Evolutionary conservation across 768 basidiomycete species (phyloP).

Genomic region (Roridomyces roridus): DNA sequence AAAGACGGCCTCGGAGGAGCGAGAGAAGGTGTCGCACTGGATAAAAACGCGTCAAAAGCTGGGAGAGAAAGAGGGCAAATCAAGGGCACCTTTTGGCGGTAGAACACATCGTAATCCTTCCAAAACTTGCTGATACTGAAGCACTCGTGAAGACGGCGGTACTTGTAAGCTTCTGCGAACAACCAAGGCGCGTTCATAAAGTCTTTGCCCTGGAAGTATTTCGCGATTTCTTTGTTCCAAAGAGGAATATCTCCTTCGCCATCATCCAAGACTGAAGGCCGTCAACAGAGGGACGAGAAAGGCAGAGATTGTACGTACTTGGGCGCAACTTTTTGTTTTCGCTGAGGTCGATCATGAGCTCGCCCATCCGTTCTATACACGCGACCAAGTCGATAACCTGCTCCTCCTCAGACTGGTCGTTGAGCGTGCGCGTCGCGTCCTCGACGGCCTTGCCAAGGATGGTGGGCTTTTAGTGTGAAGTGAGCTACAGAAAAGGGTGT

Average conservation of each 20-base stretch:
- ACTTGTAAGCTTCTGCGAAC: slow-evolving; percentile 95
- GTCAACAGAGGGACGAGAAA: too few species aligned
- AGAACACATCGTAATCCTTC: slow-evolving; percentile 93
- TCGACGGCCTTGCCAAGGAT: slow-evolving; percentile 97
- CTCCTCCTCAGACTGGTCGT: slow-evolving; percentile 85
- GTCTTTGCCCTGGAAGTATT: slow-evolving; percentile 90
- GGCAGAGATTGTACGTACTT: too few species aligned
- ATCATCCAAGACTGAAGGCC: slow-evolving; percentile 92
- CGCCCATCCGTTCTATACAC: slow-evolving; percentile 90
- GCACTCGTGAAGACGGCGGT: slow-evolving; percentile 89
- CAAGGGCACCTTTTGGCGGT: slow-evolving; percentile 79
- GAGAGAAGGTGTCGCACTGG: slow-evolving; percentile 94
- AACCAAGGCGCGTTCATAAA: slow-evolving; percentile 98
- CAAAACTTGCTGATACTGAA: slow-evolving; percentile 92
- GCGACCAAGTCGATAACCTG: slow-evolving; percentile 81
- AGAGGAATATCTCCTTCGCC: slow-evolving; percentile 90
- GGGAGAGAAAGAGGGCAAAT: background rate
- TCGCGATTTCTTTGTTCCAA: slow-evolving; percentile 98
- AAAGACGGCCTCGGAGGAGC: slow-evolving; percentile 91
- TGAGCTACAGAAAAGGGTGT: too few species aligned
- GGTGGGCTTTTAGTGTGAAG: too few species aligned
- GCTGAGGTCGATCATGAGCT: slow-evolving; percentile 86
- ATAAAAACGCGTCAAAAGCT: slow-evolving; percentile 9
- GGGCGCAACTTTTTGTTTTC: slow-evolving; percentile 84
- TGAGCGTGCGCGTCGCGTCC: slow-evolving; percentile 87